phyloP scores from a whole-genome alignment of 768 basidiomycete genomes.

The Russula griseocarnosa region DNA sequence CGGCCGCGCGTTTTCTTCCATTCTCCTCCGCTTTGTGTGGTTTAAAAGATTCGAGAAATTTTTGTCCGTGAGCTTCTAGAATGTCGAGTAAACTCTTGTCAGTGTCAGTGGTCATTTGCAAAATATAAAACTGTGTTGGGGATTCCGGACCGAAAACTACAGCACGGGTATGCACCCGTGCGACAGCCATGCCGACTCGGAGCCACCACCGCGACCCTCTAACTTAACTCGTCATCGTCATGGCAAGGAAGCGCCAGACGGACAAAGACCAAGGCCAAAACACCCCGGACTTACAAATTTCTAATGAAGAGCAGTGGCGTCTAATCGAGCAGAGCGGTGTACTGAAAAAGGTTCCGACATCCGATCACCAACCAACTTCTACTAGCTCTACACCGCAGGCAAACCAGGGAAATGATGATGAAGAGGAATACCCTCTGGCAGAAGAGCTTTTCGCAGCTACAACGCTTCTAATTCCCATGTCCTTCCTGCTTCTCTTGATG shows the following conservation, averaged over 20 bases:
- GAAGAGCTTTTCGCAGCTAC: slow-evolving; percentile 70
- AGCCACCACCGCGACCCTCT: too few relatives aligned
- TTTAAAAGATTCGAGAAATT: slow-evolving; percentile 44
- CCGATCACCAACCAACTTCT: not conserved
- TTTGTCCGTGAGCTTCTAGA: slow-evolving; percentile 46
- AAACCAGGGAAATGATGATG: slow-evolving; percentile 30
- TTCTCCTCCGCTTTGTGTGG: slow-evolving; percentile 31
- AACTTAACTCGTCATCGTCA: slow-evolving; percentile 9
- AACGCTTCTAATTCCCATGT: slow-evolving; percentile 66
- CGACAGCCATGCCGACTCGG: not conserved
- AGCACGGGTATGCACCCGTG: too few relatives aligned
- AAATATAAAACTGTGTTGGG: not conserved
- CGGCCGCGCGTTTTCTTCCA: slow-evolving; percentile 14
- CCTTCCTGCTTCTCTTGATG: slow-evolving; percentile 74
- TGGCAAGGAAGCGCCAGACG: slow-evolving; percentile 16
- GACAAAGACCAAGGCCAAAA: not conserved
- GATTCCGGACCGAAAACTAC: slow-evolving; percentile 2
- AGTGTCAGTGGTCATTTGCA: slow-evolving; percentile 28
- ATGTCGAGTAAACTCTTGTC: slow-evolving; percentile 38
- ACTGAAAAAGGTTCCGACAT: slow-evolving; percentile 39
- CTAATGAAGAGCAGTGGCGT: slow-evolving; percentile 27
- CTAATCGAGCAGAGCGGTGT: slow-evolving; percentile 33
- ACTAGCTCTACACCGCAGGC: not conserved
- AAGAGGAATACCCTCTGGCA: slow-evolving; percentile 43
- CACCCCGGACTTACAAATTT: slow-evolving; percentile 10